Evolutionary conservation across 208 protist genomes (phyloP).

Genomic region (Trypanosoma boissoni): DNA sequence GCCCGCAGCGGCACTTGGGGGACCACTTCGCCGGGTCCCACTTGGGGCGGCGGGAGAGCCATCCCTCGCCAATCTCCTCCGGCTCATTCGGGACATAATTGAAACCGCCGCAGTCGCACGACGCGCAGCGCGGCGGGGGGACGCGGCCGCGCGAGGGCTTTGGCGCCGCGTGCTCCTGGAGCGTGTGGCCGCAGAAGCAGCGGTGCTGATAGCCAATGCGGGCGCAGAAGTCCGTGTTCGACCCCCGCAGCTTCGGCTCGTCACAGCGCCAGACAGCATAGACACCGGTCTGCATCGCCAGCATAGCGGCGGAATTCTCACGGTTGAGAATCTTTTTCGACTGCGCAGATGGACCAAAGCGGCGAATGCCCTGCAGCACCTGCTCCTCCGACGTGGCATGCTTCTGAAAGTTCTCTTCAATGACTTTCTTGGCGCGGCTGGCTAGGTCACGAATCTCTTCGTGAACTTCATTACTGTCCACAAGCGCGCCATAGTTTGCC

Average conservation of each 20-base stretch:
- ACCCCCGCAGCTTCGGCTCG: slow-evolving; percentile 35
- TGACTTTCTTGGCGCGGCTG: slow-evolving; percentile 33
- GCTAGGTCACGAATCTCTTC: slow-evolving; percentile 70
- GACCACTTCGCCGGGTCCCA: slow-evolving; percentile 65
- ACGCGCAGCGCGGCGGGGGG: slow-evolving; percentile 9
- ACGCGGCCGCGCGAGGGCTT: slow-evolving; percentile 7
- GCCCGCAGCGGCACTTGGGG: slow-evolving; percentile 80
- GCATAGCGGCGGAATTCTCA: slow-evolving; percentile 72
- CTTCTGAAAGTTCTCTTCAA: slow-evolving; percentile 50
- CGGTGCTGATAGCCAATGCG: slow-evolving; percentile 58
- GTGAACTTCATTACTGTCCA: slow-evolving; percentile 68
- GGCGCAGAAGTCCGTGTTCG: slow-evolving; percentile 77
- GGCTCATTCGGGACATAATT: slow-evolving; percentile 82
- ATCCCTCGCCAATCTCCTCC: slow-evolving; percentile 84
- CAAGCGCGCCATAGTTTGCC: slow-evolving; percentile 45
- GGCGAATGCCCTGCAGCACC: slow-evolving; percentile 56
- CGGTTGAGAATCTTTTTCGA: slow-evolving; percentile 59
- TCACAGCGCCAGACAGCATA: slow-evolving; percentile 81
- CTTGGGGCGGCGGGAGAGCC: slow-evolving; percentile 63
- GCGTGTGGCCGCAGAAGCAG: slow-evolving; percentile 82
- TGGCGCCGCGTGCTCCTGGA: slow-evolving; percentile 36
- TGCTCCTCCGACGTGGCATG: slow-evolving; percentile 63
- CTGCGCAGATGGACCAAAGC: slow-evolving; percentile 73
- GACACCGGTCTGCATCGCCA: slow-evolving; percentile 61
- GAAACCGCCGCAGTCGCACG: slow-evolving; percentile 60